A percentile compares a stretch with the other conserved stretches of the same genome.
phyloP scores from a whole-genome alignment of 805 yeast genomes.

The Cyberlindnera suaveolens region DNA sequence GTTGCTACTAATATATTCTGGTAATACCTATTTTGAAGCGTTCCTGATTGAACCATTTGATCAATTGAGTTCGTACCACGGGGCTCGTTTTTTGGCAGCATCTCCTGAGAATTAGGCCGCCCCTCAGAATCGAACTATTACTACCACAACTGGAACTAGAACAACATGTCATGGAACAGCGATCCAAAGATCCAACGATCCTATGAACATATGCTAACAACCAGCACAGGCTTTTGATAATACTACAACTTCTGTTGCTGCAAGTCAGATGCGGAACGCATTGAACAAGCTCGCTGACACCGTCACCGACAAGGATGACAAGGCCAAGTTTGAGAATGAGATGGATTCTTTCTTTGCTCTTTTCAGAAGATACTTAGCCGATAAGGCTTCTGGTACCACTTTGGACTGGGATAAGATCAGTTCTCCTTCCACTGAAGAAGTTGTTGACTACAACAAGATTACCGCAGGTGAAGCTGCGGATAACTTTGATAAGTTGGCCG shows the following conservation, averaged over 20 bases:
- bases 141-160: no score
- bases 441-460: slow-evolving; percentile 65
- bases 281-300: slow-evolving; percentile 84
- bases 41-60: no score
- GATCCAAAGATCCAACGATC: not conserved
- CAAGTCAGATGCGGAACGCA: slow-evolving; percentile 96
- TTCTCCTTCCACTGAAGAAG: slow-evolving; percentile 87
- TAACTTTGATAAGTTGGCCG: slow-evolving; percentile 77
- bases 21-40: no score
- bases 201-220: slow-evolving; percentile 6
- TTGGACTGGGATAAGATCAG: slow-evolving; percentile 94
- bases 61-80: no score
- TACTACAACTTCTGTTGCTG: slow-evolving; percentile 91
- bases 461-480: slow-evolving; percentile 31
- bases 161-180: not conserved
- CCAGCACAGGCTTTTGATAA: slow-evolving; percentile 74
- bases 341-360: slow-evolving; percentile 93
- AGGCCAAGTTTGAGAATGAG: slow-evolving; percentile 70
- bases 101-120: no score
- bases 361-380: slow-evolving; percentile 86
- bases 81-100: no score
- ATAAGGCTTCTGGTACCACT: slow-evolving; percentile 79
- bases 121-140: no score
- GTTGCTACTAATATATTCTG: no score
- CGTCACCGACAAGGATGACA: slow-evolving; percentile 45